Conservation (phyloP, 805 yeast species). For the Lachancea nothofagi region DNA sequence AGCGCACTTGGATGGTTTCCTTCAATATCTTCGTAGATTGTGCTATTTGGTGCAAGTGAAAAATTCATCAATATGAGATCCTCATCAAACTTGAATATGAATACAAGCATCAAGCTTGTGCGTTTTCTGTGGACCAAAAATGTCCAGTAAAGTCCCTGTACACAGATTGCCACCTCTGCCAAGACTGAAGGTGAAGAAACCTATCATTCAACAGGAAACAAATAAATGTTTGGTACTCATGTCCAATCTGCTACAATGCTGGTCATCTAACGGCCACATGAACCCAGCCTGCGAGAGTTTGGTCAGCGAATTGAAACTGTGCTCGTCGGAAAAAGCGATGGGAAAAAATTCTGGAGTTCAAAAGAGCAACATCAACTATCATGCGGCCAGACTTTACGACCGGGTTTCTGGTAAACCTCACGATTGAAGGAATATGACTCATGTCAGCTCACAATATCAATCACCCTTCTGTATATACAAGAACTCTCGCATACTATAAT, state of each 20-base stretch:
- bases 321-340: slow-evolving; percentile 47
- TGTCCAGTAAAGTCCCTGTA: slow-evolving; percentile 38
- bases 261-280: slow-evolving; percentile 95
- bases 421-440: slow-evolving; percentile 16
- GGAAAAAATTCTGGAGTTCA: slow-evolving; percentile 24
- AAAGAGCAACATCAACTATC: slow-evolving; percentile 46
- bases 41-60: background rate
- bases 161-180: slow-evolving; percentile 65
- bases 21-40: too few relatives aligned
- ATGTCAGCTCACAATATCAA: background rate
- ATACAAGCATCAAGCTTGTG: too few relatives aligned
- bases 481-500: background rate
- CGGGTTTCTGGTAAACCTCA: slow-evolving; percentile 46
- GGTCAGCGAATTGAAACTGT: slow-evolving; percentile 64
- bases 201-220: slow-evolving; percentile 50
- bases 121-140: background rate
- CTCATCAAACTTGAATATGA: too few relatives aligned
- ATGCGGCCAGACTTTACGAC: slow-evolving; percentile 46
- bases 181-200: slow-evolving; percentile 61
- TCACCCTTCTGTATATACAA: slow-evolving; percentile 2
- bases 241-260: slow-evolving; percentile 83
- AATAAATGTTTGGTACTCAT: slow-evolving; percentile 74
- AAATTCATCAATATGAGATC: background rate
- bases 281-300: slow-evolving; percentile 56
- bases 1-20: too few relatives aligned